Percentiles rank a stretch among this genome's conserved stretches.
phyloP scores from a whole-genome alignment of 257 asterid genomes.

The Cruciata laevipes region DNA sequence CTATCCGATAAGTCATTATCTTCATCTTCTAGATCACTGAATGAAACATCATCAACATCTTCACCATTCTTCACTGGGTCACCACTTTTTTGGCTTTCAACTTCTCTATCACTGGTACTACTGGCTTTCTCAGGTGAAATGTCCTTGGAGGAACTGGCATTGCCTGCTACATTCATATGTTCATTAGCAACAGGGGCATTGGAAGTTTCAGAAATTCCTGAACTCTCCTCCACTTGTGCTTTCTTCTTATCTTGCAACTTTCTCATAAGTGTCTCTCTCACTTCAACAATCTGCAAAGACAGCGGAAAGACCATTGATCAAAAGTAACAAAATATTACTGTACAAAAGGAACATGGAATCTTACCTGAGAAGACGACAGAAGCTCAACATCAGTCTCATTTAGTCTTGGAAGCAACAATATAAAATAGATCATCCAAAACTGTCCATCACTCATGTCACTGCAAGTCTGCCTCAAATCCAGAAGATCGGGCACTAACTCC shows the following conservation, averaged over 20 bases:
- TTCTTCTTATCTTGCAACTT: constrained; percentile 40
- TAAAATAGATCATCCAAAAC: constrained; percentile 76
- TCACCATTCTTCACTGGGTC: constrained; percentile 21
- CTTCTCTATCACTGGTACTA: constrained; percentile 21
- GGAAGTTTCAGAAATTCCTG: constrained; percentile 29
- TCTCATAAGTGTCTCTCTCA: constrained; percentile 56
- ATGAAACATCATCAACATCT: constrained; percentile 51
- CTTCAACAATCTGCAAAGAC: constrained; percentile 44
- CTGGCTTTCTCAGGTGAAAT: constrained; percentile 20
- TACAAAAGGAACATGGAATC: constrained; percentile 8
- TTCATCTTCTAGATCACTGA: constrained; percentile 72
- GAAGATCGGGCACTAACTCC: constrained; percentile 57
- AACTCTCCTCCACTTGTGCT: constrained; percentile 20
- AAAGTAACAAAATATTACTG: background rate
- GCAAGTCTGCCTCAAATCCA: constrained; percentile 45
- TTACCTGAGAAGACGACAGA: constrained; percentile 66
- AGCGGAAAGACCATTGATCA: constrained; percentile 10
- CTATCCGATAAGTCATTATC: constrained; percentile 29
- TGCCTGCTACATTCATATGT: constrained; percentile 10
- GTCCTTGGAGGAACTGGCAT: constrained; percentile 16
- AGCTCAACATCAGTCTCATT: constrained; percentile 47
- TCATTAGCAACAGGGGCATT: constrained; percentile 11
- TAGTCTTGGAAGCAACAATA: constrained; percentile 65
- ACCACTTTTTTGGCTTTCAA: constrained; percentile 20
- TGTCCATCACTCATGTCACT: constrained; percentile 41